phyloP scores from a whole-genome alignment of 305 asterid species.

The Fraxinus sp. region DNA sequence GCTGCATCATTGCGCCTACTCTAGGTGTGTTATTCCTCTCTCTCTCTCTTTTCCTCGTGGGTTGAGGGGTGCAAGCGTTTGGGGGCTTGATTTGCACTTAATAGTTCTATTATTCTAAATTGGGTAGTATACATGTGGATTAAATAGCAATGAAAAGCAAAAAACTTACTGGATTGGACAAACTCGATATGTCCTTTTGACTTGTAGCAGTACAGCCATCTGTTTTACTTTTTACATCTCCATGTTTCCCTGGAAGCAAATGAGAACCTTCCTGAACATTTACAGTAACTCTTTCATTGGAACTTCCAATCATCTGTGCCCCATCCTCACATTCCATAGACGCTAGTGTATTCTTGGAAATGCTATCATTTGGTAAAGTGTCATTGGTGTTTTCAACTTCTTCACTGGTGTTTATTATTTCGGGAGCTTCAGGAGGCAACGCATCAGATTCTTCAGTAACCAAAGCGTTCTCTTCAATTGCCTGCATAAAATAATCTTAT shows the following conservation, averaged over 20 bases:
- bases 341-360: conserved; percentile 21
- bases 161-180: conserved; percentile 35
- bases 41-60: background rate
- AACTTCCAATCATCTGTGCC: conserved; percentile 22
- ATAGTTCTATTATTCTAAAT: background rate
- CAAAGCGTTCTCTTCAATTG: conserved; percentile 38
- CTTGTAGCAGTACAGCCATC: conserved; percentile 13
- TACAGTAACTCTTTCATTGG: conserved; percentile 10
- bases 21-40: background rate
- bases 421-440: conserved; percentile 46
- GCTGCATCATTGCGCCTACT: background rate
- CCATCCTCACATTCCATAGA: conserved; percentile 15
- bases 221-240: conserved; percentile 22
- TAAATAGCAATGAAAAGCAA: background rate
- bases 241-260: conserved; percentile 24
- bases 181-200: conserved; percentile 13
- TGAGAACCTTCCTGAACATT: conserved; percentile 19
- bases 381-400: conserved; percentile 29
- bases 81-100: background rate
- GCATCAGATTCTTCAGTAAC: conserved; percentile 47
- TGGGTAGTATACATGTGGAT: background rate
- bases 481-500: conserved; percentile 41
- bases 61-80: background rate
- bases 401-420: conserved; percentile 27
- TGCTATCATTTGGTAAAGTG: conserved; percentile 26